Evolutionary conservation across 75 land plant species (phyloP).

Genomic region (Pinus taeda): DNA sequence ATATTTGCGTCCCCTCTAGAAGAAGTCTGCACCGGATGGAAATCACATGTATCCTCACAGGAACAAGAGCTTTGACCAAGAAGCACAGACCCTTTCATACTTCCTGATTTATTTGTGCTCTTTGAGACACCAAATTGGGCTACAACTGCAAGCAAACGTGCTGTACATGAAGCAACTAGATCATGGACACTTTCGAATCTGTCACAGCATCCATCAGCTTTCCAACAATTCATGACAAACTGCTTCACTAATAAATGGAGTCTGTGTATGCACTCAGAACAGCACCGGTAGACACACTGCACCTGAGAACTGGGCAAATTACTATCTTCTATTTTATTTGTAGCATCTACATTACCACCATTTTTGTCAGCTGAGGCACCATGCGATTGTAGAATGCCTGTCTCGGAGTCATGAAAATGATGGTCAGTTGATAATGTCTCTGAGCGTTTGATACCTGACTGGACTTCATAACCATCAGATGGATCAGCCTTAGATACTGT

Average conservation of each 20-base stretch:
- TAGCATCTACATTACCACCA: not conserved
- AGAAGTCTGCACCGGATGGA: not conserved
- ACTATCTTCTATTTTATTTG: not conserved
- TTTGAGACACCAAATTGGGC: constrained; percentile 11
- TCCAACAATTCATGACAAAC: constrained; percentile 25
- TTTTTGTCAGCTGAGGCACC: not conserved
- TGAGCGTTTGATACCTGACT: not conserved
- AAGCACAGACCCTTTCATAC: not conserved
- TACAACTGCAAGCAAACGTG: constrained; percentile 30
- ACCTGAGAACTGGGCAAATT: not conserved
- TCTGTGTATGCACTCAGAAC: constrained; percentile 29
- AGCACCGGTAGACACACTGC: constrained; percentile 39
- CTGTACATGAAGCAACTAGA: constrained; percentile 38
- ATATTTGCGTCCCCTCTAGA: constrained; percentile 7
- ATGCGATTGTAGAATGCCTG: not conserved
- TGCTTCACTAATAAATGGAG: constrained; percentile 21
- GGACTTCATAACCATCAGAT: not conserved
- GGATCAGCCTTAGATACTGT: not conserved
- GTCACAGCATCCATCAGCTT: constrained; percentile 10
- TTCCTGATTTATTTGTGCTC: not conserved
- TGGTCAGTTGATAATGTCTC: constrained; percentile 4
- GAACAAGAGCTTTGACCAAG: constrained; percentile 2
- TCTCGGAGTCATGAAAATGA: not conserved
- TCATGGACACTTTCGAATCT: constrained; percentile 51
- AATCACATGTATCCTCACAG: constrained; percentile 10